Percentiles rank a stretch among this genome's conserved stretches.
These are phyloP conservation scores for Paraleonurus japonicus DNA, from an alignment of 257 asterid genomes.

Conservation along the genomic window DNA sequence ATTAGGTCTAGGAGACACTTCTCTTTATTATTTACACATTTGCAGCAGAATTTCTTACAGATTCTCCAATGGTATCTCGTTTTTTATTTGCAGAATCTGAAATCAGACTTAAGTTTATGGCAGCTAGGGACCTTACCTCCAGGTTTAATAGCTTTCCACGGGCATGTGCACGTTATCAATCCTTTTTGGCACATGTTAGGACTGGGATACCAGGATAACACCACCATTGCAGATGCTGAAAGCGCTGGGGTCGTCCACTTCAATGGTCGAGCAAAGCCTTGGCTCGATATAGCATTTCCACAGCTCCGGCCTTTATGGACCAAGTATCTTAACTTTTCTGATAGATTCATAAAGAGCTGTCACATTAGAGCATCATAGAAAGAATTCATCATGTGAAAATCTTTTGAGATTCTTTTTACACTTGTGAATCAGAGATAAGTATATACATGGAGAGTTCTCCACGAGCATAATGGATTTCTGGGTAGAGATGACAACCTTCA, in stretches of 20 bases:
- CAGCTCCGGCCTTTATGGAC: conserved; percentile 79
- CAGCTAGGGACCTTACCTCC: conserved; percentile 97
- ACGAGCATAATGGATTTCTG: conserved; percentile 18
- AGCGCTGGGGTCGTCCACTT: conserved; percentile 85
- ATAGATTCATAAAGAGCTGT: conserved; percentile 78
- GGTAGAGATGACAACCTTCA: conserved; percentile 34
- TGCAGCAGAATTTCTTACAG: not conserved
- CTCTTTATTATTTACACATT: not conserved
- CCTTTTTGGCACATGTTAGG: conserved; percentile 98
- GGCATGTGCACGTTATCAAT: conserved; percentile 67
- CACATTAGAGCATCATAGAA: conserved; percentile 68
- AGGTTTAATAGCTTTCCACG: conserved; percentile 85
- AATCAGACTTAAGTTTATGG: conserved; percentile 93
- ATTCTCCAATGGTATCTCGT: conserved; percentile 2
- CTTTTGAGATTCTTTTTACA: conserved; percentile 24
- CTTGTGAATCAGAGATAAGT: conserved; percentile 39
- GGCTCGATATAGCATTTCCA: conserved; percentile 97
- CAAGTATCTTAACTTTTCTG: conserved; percentile 70
- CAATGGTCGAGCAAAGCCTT: conserved; percentile 97
- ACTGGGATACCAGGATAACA: conserved; percentile 88
- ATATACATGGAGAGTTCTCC: conserved; percentile 38
- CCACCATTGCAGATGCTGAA: conserved; percentile 63
- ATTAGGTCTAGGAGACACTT: not conserved
- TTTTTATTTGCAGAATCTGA: conserved; percentile 62
- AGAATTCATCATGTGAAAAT: conserved; percentile 9